Evolutionary conservation across 75 land plant genomes (phyloP).

Genomic region (Selaginella tamariscina): DNA sequence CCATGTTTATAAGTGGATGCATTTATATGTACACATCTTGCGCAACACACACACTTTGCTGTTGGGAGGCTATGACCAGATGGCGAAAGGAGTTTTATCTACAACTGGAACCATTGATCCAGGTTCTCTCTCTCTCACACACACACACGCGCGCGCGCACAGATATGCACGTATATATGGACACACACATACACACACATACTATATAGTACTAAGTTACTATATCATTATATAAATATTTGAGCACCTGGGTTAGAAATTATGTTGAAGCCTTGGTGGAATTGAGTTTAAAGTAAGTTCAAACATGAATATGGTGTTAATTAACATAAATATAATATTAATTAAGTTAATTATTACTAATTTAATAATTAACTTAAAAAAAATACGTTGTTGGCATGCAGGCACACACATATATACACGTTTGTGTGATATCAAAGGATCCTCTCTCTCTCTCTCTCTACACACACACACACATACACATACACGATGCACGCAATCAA

Average conservation of each 20-base stretch:
- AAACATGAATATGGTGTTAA: not conserved
- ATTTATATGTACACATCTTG: too few relatives aligned
- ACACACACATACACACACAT: too few relatives aligned
- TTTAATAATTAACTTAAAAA: slow-evolving; percentile 37
- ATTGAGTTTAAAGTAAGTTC: slow-evolving; percentile 65
- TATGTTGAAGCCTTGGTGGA: slow-evolving; percentile 81
- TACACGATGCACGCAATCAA: too few relatives aligned
- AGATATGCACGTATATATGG: too few relatives aligned
- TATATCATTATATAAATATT: not conserved
- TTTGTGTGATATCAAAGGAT: too few relatives aligned
- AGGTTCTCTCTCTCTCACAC: too few relatives aligned
- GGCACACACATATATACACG: too few relatives aligned
- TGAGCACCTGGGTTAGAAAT: slow-evolving; percentile 75
- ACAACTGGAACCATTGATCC: slow-evolving; percentile 66
- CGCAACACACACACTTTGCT: too few relatives aligned
- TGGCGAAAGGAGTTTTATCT: slow-evolving; percentile 30
- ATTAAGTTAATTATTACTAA: not conserved
- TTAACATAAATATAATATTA: not conserved
- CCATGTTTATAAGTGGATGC: slow-evolving; percentile 69
- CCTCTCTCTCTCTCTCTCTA: too few relatives aligned
- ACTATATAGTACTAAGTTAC: not conserved
- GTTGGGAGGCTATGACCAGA: slow-evolving; percentile 49
- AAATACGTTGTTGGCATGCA: slow-evolving; percentile 72
- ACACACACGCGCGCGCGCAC: not conserved
- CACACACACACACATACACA: too few relatives aligned